phyloP scores from a whole-genome alignment of 176 grass and related monocot genomes.

The Carex cristatella region DNA sequence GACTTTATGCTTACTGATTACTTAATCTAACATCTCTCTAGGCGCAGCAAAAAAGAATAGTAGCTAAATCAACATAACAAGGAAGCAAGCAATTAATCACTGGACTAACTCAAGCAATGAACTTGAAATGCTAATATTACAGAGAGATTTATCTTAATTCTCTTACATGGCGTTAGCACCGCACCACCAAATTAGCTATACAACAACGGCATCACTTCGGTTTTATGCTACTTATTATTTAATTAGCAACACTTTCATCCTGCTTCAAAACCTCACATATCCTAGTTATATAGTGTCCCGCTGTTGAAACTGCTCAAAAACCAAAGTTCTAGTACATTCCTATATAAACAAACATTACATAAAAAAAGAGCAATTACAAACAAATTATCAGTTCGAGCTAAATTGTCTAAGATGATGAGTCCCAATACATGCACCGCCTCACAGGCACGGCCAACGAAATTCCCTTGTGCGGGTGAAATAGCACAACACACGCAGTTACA shows the following conservation, averaged over 20 bases:
- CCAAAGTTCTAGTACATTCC: background rate
- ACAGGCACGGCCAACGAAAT: slow-evolving; percentile 45
- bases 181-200: background rate
- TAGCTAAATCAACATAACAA: background rate
- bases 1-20: background rate
- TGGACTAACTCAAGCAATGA: background rate
- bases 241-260: background rate
- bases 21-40: background rate
- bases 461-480: slow-evolving; percentile 61
- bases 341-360: slow-evolving; percentile 6
- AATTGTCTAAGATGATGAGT: slow-evolving; percentile 33
- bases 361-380: background rate
- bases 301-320: background rate
- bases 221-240: background rate
- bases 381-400: slow-evolving; percentile 23
- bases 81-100: background rate
- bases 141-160: background rate
- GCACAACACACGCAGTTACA: slow-evolving; percentile 57
- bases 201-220: background rate
- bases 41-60: background rate
- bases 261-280: slow-evolving; percentile 2
- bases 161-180: background rate
- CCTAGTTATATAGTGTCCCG: background rate
- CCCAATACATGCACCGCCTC: slow-evolving; percentile 58
- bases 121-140: background rate